phyloP scores from a whole-genome alignment of 495 filamentous ascomycete species.

The Darksidea phi region DNA sequence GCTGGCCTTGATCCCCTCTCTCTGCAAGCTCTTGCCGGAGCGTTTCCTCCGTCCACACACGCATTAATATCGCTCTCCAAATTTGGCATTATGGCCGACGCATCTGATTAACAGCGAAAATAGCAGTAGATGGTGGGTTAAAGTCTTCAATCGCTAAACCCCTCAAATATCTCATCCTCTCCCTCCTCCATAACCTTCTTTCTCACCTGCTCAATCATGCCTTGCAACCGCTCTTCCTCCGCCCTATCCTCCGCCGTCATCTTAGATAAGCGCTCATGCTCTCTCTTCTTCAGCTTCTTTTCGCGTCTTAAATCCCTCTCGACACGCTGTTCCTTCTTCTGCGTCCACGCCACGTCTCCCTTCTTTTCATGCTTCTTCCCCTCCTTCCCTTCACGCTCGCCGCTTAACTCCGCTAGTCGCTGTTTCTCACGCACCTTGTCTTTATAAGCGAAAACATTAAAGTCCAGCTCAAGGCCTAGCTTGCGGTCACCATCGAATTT shows the following conservation, averaged over 20 bases:
- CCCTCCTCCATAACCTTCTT: constrained; percentile 47
- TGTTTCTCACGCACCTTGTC: constrained; percentile 76
- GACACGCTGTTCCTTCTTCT: constrained; percentile 70
- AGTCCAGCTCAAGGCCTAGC: constrained; percentile 62
- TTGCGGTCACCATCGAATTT: constrained; percentile 63
- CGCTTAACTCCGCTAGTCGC: constrained; percentile 56
- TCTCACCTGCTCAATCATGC: constrained; percentile 71
- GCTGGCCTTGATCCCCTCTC: no score
- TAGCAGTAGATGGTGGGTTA: no score
- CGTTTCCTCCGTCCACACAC: no score
- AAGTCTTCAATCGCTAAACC: constrained; percentile 43
- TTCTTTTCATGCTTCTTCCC: constrained; percentile 45
- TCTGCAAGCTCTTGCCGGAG: no score
- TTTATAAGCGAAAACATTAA: constrained; percentile 64
- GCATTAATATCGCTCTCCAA: no score
- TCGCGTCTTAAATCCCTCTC: constrained; percentile 66
- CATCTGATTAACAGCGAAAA: no score
- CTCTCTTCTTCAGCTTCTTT: constrained; percentile 69
- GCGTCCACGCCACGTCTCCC: constrained; percentile 79
- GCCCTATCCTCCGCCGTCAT: constrained; percentile 73
- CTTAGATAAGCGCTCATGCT: constrained; percentile 63
- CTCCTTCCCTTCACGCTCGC: constrained; percentile 6
- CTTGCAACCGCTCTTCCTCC: constrained; percentile 67
- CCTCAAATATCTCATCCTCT: constrained; percentile 42
- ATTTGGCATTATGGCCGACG: no score